phyloP scores from a whole-genome alignment of 1,284 basidiomycete species.

The Trichosporon sp. region DNA sequence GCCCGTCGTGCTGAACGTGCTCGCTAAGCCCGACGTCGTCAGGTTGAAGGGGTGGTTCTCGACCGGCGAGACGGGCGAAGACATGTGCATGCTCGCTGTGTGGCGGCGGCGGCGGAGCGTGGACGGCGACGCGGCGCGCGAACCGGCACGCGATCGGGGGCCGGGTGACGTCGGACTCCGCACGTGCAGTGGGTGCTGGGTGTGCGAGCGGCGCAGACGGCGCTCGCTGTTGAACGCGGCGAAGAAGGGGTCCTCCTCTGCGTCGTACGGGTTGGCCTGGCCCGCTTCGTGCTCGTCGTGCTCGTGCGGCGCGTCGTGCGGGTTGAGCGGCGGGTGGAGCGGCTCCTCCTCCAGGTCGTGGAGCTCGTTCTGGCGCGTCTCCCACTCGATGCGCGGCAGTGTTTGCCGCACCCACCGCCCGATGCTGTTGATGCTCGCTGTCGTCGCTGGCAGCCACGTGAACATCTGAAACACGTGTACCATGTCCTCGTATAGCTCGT shows the following conservation, averaged over 20 bases:
- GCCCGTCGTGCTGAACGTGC: slow-evolving; percentile 9
- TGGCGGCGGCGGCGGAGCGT: slow-evolving; percentile 36
- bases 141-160: not conserved
- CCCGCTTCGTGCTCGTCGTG: not conserved
- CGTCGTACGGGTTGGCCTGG: slow-evolving; percentile 10
- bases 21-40: not conserved
- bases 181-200: slow-evolving; percentile 14
- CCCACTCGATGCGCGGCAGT: slow-evolving; percentile 62
- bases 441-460: slow-evolving; percentile 74
- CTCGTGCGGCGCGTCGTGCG: slow-evolving; percentile 15
- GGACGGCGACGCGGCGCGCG: slow-evolving; percentile 2
- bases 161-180: slow-evolving; percentile 15
- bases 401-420: slow-evolving; percentile 72
- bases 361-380: slow-evolving; percentile 30
- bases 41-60: slow-evolving; percentile 1
- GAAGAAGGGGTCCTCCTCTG: slow-evolving; percentile 19
- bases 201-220: slow-evolving; percentile 28
- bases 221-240: slow-evolving; percentile 20
- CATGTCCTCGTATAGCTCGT: slow-evolving; percentile 91
- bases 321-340: slow-evolving; percentile 27
- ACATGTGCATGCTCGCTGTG: slow-evolving; percentile 29
- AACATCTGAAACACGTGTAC: slow-evolving; percentile 90
- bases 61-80: slow-evolving; percentile 36
- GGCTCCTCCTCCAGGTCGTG: slow-evolving; percentile 22
- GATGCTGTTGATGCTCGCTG: slow-evolving; percentile 65